Base-by-base conservation (phyloP, 2,329 filamentous ascomycete genomes). In the Cadophora sp. region DNA sequence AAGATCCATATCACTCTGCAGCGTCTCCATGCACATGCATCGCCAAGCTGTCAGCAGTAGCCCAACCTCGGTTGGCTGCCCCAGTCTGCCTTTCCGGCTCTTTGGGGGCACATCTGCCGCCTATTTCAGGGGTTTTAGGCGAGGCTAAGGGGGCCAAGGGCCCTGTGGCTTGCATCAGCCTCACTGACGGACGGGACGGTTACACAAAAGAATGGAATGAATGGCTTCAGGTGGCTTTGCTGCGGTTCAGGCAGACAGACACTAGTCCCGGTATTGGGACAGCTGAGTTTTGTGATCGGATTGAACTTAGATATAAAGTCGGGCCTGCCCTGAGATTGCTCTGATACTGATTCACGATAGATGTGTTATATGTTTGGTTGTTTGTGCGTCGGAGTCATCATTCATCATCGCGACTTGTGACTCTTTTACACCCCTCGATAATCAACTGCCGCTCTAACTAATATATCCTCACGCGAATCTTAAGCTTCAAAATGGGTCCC, bases 121-220 rank as follows among this genome's bases (percentile, higher is more conserved):
- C 34, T 59, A 26, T 11, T 26, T 59, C 14, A 40, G 22, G 34
- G 29, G 31, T 26, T 9, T 26, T 43, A 59, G 43, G 56, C 31
- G 56, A 59, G 40, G 2, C 53, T 14, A 34, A n/a, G n/a, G n/a
- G n/a, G n/a, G 31, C 22, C 34, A 40, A 26, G 22, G 27, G 27
- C 34, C 34, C 34, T n/a, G 37, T 59, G 31, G 37, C 56, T 59
- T 59, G 56, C 56, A 59, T 31, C 56, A 59, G 56, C 56, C 56
- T 40, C 31, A 55, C 16, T 55, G 19, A 43, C 40, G 6, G 40
- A n/a, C n/a, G n/a, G 12, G 40, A 43, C 12, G 16, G 40, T 43
- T 8, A 8, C 19, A 55, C 51, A 55, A 53, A 31, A n/a, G n/a
- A n/a, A n/a, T n/a, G n/a, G n/a, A n/a, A n/a, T n/a, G 26, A 55